These are phyloP conservation scores for Hymenoscyphus albidus DNA, from an alignment of 2,329 filamentous ascomycete species.

Conservation along the genomic window DNA sequence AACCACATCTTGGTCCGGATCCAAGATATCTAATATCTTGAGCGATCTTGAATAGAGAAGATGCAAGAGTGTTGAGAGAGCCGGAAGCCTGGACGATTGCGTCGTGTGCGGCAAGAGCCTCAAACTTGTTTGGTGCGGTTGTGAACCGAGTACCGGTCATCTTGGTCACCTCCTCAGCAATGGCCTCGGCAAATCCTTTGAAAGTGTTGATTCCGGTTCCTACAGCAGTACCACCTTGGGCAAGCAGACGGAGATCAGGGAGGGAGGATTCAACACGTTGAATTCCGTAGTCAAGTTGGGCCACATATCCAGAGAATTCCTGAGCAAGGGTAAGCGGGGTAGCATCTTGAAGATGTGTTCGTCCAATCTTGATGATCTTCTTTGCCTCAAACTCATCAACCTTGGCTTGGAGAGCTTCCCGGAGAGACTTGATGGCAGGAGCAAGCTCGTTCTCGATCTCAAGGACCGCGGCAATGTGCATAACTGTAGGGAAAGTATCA, in stretches of 20 bases:
- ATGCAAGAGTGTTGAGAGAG: slow-evolving; percentile 86
- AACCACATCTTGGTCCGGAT: slow-evolving; percentile 89
- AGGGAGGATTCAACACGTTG: slow-evolving; percentile 79
- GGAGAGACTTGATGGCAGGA: slow-evolving; percentile 76
- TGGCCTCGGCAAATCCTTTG: slow-evolving; percentile 88
- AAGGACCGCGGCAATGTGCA: slow-evolving; percentile 97
- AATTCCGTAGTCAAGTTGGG: slow-evolving; percentile 87
- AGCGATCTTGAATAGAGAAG: slow-evolving; percentile 93
- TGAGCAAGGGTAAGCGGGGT: slow-evolving; percentile 93
- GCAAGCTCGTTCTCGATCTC: slow-evolving; percentile 85
- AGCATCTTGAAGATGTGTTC: slow-evolving; percentile 95
- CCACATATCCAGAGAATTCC: slow-evolving; percentile 96
- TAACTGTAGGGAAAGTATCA: slow-evolving; percentile 98
- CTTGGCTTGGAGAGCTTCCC: slow-evolving; percentile 82
- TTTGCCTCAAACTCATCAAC: slow-evolving; percentile 77
- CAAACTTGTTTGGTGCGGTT: slow-evolving; percentile 98
- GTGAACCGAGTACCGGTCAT: slow-evolving; percentile 92
- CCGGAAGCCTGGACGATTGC: slow-evolving; percentile 93
- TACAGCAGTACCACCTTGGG: slow-evolving; percentile 94
- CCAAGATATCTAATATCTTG: slow-evolving; percentile 98
- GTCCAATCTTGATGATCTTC: slow-evolving; percentile 97
- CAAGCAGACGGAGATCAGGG: slow-evolving; percentile 79
- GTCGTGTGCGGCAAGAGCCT: slow-evolving; percentile 92
- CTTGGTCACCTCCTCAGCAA: slow-evolving; percentile 85
- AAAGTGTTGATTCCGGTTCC: slow-evolving; percentile 98